phyloP scores from a whole-genome alignment of 2,329 filamentous ascomycete genomes.

The Pseudogymnoascus sp. region DNA sequence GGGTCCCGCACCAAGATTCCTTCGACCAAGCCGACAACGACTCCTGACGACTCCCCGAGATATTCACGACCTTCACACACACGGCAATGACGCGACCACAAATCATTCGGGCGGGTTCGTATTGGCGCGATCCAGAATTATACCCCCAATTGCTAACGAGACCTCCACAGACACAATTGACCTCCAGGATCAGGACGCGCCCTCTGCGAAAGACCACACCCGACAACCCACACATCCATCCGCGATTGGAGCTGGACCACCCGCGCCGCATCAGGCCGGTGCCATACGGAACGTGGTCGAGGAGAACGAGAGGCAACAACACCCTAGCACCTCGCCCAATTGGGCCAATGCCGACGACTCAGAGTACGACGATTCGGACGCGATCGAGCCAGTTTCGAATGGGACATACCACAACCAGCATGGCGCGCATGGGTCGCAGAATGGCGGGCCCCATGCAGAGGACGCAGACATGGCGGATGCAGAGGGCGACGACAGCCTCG shows the following conservation, averaged over 20 bases:
- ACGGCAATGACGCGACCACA: slow-evolving; percentile 43
- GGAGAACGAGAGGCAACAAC: slow-evolving; percentile 50
- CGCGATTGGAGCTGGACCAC: slow-evolving; percentile 41
- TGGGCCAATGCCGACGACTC: slow-evolving; percentile 32
- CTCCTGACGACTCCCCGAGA: not conserved
- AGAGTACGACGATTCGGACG: slow-evolving; percentile 35
- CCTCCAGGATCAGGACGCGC: slow-evolving; percentile 73
- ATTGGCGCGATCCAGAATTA: not conserved
- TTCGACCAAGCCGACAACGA: not conserved
- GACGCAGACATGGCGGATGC: slow-evolving; percentile 60
- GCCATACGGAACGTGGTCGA: slow-evolving; percentile 72
- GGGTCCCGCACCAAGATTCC: slow-evolving; percentile 1
- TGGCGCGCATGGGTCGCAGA: slow-evolving; percentile 43
- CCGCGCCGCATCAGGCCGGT: slow-evolving; percentile 71
- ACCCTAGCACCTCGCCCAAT: slow-evolving; percentile 50
- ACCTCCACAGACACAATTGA: slow-evolving; percentile 73
- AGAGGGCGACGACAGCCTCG: slow-evolving; percentile 65
- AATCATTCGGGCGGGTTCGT: slow-evolving; percentile 46
- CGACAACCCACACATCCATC: slow-evolving; percentile 43
- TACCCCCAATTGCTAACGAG: slow-evolving; percentile 20
- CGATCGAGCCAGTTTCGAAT: slow-evolving; percentile 46
- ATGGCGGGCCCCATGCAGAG: slow-evolving; percentile 45
- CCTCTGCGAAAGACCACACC: slow-evolving; percentile 76
- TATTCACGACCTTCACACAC: not conserved
- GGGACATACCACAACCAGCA: slow-evolving; percentile 43